phyloP scores from a whole-genome alignment of 148 eudicot species.

The Cornus controversa region DNA sequence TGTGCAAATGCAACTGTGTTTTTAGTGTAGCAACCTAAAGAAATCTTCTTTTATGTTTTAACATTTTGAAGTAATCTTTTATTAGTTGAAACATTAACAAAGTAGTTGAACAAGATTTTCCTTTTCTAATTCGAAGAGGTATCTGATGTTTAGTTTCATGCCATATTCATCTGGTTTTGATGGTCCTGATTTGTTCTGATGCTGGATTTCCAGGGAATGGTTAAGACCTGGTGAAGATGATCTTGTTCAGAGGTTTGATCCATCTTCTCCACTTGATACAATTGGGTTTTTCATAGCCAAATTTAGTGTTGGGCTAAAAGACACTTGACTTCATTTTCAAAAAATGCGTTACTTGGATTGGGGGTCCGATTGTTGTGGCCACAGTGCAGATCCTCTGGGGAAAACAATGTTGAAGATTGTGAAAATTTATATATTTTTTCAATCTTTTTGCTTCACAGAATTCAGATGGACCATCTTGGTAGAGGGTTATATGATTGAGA shows the following conservation, averaged over 20 bases:
- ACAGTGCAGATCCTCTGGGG: neutral
- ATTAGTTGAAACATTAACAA: neutral
- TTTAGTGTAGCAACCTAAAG: neutral
- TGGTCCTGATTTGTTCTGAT: neutral
- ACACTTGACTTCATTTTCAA: slow-evolving; percentile 19
- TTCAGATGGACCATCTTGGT: neutral
- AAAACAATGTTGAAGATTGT: neutral
- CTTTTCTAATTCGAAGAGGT: neutral
- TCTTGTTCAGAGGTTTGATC: slow-evolving; percentile 93
- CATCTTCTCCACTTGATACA: slow-evolving; percentile 68
- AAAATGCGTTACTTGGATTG: neutral
- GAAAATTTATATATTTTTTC: neutral
- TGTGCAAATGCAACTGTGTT: neutral
- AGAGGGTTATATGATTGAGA: neutral
- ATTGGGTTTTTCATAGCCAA: slow-evolving; percentile 96
- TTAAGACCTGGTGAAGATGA: slow-evolving; percentile 81
- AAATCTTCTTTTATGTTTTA: neutral
- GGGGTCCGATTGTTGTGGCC: neutral
- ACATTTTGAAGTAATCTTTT: neutral
- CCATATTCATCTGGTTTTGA: neutral
- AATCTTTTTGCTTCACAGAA: neutral
- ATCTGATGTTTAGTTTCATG: neutral
- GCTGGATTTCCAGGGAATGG: slow-evolving; percentile 58
- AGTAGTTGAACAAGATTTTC: neutral
- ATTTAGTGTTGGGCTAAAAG: slow-evolving; percentile 71